Conservation (phyloP, 768 basidiomycete genomes). For the Trametes cinnabarina region DNA sequence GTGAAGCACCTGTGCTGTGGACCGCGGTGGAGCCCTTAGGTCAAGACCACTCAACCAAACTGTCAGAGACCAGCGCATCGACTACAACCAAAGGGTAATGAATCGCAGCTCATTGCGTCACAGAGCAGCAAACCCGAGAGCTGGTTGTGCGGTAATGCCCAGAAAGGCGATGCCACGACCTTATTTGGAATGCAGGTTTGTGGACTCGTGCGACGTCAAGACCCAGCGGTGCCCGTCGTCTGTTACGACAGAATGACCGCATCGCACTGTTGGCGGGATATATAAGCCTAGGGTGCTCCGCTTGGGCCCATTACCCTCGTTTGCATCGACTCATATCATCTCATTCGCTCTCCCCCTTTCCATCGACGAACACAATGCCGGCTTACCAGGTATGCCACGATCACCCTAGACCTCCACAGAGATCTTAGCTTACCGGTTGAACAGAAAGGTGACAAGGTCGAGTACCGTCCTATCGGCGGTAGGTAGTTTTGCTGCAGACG, state of each 20-base stretch:
- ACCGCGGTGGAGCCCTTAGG: no score
- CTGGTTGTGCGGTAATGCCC: neutral
- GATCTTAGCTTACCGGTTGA: neutral
- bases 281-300: no score
- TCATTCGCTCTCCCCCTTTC: neutral
- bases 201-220: constrained; percentile 1
- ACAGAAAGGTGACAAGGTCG: constrained; percentile 41
- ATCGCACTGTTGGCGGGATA: neutral
- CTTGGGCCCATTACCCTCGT: neutral
- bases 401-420: no score
- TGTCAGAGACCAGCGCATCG: no score
- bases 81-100: neutral
- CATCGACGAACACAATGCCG: neutral
- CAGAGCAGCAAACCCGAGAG: neutral
- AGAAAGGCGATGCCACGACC: neutral
- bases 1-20: no score
- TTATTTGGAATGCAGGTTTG: neutral
- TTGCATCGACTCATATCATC: neutral
- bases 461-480: constrained; percentile 45
- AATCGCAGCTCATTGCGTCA: constrained; percentile 10
- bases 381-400: neutral
- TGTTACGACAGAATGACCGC: constrained; percentile 12
- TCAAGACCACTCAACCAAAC: no score
- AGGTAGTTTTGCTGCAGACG: neutral
- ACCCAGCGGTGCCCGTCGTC: no score